A percentile compares a stretch with the other conserved stretches of the same genome.
Conservation (phyloP, 352 stramenopile species). For the Elongisporangium anandrum region DNA sequence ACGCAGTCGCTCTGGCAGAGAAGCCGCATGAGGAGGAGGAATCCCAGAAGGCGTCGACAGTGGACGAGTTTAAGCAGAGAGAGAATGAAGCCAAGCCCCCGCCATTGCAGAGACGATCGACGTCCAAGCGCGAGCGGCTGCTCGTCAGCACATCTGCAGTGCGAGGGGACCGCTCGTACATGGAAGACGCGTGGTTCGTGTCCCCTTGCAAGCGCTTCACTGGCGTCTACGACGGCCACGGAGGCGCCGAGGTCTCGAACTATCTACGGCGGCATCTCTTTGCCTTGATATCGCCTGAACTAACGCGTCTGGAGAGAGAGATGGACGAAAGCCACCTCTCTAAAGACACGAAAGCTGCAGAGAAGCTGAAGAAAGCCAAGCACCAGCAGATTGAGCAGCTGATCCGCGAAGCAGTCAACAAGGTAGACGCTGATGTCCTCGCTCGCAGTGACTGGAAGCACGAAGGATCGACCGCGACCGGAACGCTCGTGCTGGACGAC, state of each 20-base stretch:
- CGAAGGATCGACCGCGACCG: conserved; percentile 72
- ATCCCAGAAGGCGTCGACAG: not conserved
- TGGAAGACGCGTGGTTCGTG: conserved; percentile 84
- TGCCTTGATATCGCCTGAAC: conserved; percentile 36
- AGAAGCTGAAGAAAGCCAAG: conserved; percentile 20
- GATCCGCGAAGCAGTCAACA: conserved; percentile 38
- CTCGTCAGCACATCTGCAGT: conserved; percentile 70
- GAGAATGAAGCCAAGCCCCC: not conserved
- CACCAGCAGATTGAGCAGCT: conserved; percentile 31
- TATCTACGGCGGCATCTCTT: conserved; percentile 67
- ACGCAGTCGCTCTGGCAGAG: not conserved
- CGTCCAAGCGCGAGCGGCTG: conserved; percentile 15
- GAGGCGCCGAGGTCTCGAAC: conserved; percentile 58
- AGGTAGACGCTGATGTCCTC: conserved; percentile 58
- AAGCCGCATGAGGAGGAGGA: not conserved
- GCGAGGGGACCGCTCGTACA: conserved; percentile 64
- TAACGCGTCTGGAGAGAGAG: conserved; percentile 42
- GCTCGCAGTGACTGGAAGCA: conserved; percentile 71
- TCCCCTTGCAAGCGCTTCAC: conserved; percentile 78
- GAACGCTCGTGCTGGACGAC: conserved; percentile 73
- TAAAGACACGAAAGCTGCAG: conserved; percentile 11
- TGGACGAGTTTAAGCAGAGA: too few relatives aligned
- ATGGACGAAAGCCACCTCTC: conserved; percentile 24
- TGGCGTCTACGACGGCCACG: conserved; percentile 83
- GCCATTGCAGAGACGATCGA: not conserved